Percentiles rank a stretch among this genome's conserved stretches.
Conservation (phyloP, 2,329 filamentous ascomycete species). For the Pseudocercospora crystallina region DNA sequence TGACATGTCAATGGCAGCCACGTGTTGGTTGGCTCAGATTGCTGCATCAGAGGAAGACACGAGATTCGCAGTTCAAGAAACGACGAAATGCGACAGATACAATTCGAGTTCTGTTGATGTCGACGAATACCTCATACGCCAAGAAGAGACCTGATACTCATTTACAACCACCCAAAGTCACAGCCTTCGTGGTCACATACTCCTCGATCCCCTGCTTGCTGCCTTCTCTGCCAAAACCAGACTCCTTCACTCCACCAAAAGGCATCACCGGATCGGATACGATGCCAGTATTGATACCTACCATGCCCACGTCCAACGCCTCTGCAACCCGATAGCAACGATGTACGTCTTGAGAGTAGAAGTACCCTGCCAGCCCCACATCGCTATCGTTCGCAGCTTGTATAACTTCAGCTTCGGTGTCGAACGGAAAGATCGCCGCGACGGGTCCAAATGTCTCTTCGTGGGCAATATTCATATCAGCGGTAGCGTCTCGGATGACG, state of each 20-base stretch:
- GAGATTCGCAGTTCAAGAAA: too few relatives aligned
- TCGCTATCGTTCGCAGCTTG: conserved; percentile 76
- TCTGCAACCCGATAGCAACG: conserved; percentile 62
- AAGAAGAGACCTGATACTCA: too few relatives aligned
- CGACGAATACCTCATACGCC: too few relatives aligned
- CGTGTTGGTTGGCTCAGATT: too few relatives aligned
- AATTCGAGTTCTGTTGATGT: too few relatives aligned
- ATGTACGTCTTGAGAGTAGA: conserved; percentile 69
- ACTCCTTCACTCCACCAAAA: conserved; percentile 51
- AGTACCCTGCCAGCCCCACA: conserved; percentile 91
- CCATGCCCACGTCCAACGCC: conserved; percentile 79
- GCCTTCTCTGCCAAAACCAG: conserved; percentile 53
- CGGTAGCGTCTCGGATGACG: conserved; percentile 81
- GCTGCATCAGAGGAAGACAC: too few relatives aligned
- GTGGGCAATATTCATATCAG: conserved; percentile 76
- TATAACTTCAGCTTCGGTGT: conserved; percentile 85
- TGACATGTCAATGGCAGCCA: too few relatives aligned
- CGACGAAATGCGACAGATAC: too few relatives aligned
- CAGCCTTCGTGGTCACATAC: conserved; percentile 48
- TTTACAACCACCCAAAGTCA: too few relatives aligned
- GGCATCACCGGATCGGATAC: too few relatives aligned
- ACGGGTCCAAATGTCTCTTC: conserved; percentile 98
- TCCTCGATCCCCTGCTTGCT: conserved; percentile 52
- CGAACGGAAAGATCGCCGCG: conserved; percentile 83
- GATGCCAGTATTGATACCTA: conserved; percentile 61